Conservation (phyloP, 345 rosid genomes). For the Aquilaria sinensis region DNA sequence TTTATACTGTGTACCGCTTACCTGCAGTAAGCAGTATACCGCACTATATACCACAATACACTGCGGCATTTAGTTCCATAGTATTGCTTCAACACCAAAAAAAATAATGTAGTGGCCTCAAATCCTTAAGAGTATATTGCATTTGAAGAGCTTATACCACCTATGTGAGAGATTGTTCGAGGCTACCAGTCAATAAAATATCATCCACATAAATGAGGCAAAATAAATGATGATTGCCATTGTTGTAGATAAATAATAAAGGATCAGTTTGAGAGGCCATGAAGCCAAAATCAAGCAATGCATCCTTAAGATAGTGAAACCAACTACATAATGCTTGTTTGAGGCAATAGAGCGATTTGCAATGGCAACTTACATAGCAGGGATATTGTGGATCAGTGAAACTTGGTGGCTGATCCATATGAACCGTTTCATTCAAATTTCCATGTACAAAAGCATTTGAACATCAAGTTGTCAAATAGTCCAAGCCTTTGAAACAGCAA, state of each 20-base stretch:
- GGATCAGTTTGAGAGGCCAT: too few relatives aligned
- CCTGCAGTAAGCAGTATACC: too few relatives aligned
- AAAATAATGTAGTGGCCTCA: background rate
- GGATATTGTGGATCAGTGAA: background rate
- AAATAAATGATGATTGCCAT: too few relatives aligned
- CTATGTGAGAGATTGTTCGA: background rate
- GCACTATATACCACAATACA: too few relatives aligned
- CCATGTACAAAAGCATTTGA: background rate
- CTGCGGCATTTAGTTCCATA: too few relatives aligned
- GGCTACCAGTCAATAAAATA: background rate
- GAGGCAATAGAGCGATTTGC: too few relatives aligned
- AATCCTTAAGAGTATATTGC: background rate
- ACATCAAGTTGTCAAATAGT: background rate
- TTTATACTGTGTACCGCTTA: too few relatives aligned
- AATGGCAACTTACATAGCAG: background rate
- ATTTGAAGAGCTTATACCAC: background rate
- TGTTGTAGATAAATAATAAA: too few relatives aligned
- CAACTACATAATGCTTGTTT: too few relatives aligned
- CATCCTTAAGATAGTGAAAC: too few relatives aligned
- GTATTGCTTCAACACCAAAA: background rate
- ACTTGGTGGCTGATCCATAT: background rate
- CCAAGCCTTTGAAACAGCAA: background rate
- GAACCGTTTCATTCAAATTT: background rate
- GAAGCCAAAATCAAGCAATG: too few relatives aligned
- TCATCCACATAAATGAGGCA: background rate